Conservation (phyloP, 495 filamentous ascomycete genomes). For the Clavariopsis aquatica region DNA sequence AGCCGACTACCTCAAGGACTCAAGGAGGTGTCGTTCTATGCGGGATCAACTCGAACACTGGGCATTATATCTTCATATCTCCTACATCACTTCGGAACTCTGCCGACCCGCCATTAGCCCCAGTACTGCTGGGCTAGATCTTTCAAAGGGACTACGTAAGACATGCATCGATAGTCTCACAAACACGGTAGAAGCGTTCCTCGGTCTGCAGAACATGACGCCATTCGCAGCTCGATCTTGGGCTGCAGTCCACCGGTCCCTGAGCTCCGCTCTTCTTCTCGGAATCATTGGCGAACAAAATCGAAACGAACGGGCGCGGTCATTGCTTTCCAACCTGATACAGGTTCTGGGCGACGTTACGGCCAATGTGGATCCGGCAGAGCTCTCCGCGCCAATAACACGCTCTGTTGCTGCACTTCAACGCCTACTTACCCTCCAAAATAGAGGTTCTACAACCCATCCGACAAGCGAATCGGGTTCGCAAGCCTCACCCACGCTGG, state of each 20-base stretch:
- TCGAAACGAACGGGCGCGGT: slow-evolving; percentile 44
- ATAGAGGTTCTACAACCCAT: not conserved
- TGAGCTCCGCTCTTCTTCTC: slow-evolving; percentile 65
- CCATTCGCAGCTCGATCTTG: slow-evolving; percentile 65
- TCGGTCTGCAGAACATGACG: slow-evolving; percentile 67
- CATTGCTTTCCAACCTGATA: slow-evolving; percentile 41
- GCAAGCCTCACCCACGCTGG: slow-evolving; percentile 28
- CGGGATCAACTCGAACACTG: slow-evolving; percentile 59
- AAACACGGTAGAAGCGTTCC: slow-evolving; percentile 68
- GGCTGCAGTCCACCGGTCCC: slow-evolving; percentile 65
- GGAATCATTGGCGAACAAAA: slow-evolving; percentile 60
- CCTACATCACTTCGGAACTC: slow-evolving; percentile 62
- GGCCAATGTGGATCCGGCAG: slow-evolving; percentile 41
- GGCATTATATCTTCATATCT: slow-evolving; percentile 58
- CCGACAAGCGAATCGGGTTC: slow-evolving; percentile 25
- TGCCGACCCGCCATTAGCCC: slow-evolving; percentile 61
- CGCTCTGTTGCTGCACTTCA: slow-evolving; percentile 42
- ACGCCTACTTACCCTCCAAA: slow-evolving; percentile 31
- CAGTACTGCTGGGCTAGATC: slow-evolving; percentile 46
- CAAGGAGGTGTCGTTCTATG: slow-evolving; percentile 49
- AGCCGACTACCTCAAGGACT: slow-evolving; percentile 55
- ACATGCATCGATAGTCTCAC: slow-evolving; percentile 63
- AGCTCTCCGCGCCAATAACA: slow-evolving; percentile 45
- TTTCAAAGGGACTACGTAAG: slow-evolving; percentile 49
- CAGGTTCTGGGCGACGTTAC: slow-evolving; percentile 42